Base-by-base conservation (phyloP, 78 protist species). In the Dictyostelium firmibasis region DNA sequence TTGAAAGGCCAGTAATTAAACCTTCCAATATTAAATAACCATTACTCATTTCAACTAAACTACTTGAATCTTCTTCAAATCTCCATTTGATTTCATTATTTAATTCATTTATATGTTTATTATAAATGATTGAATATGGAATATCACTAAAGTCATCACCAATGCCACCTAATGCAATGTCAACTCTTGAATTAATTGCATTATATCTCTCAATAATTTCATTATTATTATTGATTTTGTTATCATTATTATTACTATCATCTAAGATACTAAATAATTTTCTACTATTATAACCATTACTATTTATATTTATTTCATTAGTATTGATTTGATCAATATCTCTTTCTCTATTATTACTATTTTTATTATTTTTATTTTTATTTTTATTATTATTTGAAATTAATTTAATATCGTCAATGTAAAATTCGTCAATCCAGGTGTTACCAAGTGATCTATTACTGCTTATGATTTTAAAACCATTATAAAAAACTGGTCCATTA, bases 11-110 rank as follows among this genome's bases (percentile, higher is more conserved):
- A 29, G 9, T 38, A 4, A 84, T 35, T 14, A 3, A 23, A 27
- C 89, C 89, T 33, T 50, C 44, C 9, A 84, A 41, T 3, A 69
- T 9, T 23, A 84, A 47, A 27, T 84, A 29, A 2, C 89, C 89
- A 69, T 84, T 84, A 18, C 10, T 0, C 1, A 29, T 41, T 36
- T 75, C 81, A 25, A 20, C 23, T 18, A 75, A 16, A 35, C 14
- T 35, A 75, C 81, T 23, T 47, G 57, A 47, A 25, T 10, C 35
- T 33, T 75, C 16, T 75, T 36, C 47, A 75, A 75, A 75, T 36
- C 18, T 27, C 81, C 81, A 75, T 75, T 16, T 20, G 14, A 35
- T 20, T 75, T 75, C 57, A 35, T 75, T 35, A 36, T 36, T 11
- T 3, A 75, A 36, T 11, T 33, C 29, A 75, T 36, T 36, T 23